These are phyloP conservation scores for Truncatella angustata DNA, from an alignment of 2,329 filamentous ascomycete species.

Conservation along the genomic window DNA sequence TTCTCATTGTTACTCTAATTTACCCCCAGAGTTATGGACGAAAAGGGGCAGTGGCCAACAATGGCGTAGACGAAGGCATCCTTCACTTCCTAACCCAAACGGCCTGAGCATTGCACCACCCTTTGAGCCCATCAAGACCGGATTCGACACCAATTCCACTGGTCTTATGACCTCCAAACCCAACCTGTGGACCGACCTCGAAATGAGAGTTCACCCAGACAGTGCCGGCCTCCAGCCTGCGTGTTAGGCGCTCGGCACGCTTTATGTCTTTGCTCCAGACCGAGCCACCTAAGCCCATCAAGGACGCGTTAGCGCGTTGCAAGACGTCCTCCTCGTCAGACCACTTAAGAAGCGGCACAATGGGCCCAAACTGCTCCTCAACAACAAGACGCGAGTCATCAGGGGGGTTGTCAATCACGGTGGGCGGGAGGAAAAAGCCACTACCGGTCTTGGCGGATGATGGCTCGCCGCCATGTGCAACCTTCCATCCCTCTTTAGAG, in stretches of 20 bases:
- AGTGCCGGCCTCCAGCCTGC: slow-evolving; percentile 49
- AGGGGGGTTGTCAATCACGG: slow-evolving; percentile 60
- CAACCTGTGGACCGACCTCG: slow-evolving; percentile 33
- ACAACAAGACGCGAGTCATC: slow-evolving; percentile 54
- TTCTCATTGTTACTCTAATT: no score
- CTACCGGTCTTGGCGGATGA: slow-evolving; percentile 32
- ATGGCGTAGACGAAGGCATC: no score
- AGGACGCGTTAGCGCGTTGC: slow-evolving; percentile 44
- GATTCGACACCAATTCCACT: slow-evolving; percentile 50
- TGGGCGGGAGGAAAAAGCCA: slow-evolving; percentile 58
- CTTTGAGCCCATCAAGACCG: slow-evolving; percentile 36
- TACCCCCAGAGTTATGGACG: no score
- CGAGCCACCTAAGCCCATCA: slow-evolving; percentile 50
- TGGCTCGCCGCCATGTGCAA: slow-evolving; percentile 42
- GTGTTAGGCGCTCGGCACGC: slow-evolving; percentile 44
- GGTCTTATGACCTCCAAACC: slow-evolving; percentile 50
- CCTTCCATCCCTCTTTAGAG: slow-evolving; percentile 43
- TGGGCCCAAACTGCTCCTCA: slow-evolving; percentile 53
- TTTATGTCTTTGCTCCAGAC: slow-evolving; percentile 51
- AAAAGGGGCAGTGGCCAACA: no score
- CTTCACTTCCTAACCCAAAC: slow-evolving; percentile 9
- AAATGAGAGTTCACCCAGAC: slow-evolving; percentile 53
- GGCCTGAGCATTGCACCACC: slow-evolving; percentile 28
- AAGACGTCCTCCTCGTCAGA: slow-evolving; percentile 44
- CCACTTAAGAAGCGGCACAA: slow-evolving; percentile 45